Percentiles rank a stretch among this genome's conserved stretches.
phyloP scores from a whole-genome alignment of 306 rosid species.

The Ormosia emarginata region DNA sequence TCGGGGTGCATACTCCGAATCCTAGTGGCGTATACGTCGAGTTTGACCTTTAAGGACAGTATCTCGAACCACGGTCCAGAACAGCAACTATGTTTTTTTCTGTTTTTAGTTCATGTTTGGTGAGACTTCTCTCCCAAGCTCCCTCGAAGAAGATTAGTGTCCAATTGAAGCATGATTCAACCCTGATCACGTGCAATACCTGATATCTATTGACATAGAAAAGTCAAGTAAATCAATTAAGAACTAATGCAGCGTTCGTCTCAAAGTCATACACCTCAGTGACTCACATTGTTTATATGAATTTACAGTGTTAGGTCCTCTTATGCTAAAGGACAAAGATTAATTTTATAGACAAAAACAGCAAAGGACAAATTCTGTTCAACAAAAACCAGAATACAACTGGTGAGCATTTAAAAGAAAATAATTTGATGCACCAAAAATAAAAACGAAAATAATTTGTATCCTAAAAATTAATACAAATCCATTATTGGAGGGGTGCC shows the following conservation, averaged over 20 bases:
- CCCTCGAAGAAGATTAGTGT: slow-evolving; percentile 66
- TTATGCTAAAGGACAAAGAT: neutral
- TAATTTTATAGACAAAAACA: too few species aligned
- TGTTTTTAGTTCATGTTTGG: slow-evolving; percentile 49
- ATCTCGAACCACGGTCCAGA: too few species aligned
- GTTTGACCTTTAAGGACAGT: too few species aligned
- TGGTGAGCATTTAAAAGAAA: neutral
- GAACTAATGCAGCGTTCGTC: neutral
- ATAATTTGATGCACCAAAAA: too few species aligned
- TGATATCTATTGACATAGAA: slow-evolving; percentile 49
- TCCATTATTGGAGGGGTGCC: neutral
- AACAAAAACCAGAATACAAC: neutral
- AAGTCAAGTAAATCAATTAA: neutral
- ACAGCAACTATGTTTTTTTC: too few species aligned
- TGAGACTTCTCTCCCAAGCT: slow-evolving; percentile 43
- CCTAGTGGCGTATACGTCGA: too few species aligned
- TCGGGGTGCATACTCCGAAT: too few species aligned
- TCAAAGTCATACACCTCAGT: neutral
- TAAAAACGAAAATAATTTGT: too few species aligned
- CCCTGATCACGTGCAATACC: slow-evolving; percentile 67
- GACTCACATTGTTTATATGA: neutral
- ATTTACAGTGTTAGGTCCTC: neutral
- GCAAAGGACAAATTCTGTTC: neutral
- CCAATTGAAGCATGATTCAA: slow-evolving; percentile 77
- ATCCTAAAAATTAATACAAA: neutral